Conservation (phyloP, 106 monocot genomes). For the Ottelia alismoides region DNA sequence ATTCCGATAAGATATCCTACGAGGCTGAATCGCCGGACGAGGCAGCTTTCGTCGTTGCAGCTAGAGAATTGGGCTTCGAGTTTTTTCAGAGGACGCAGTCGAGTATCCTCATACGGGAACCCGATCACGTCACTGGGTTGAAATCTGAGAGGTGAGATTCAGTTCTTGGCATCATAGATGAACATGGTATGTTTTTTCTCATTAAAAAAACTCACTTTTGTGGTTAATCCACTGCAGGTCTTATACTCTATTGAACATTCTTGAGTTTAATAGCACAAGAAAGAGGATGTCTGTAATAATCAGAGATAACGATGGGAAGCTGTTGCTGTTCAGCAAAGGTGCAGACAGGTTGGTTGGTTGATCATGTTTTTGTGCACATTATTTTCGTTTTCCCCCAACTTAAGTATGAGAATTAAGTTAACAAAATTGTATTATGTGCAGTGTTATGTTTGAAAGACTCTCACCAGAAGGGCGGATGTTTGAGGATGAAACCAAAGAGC, state of each 20-base stretch:
- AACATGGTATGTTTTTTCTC: too few species aligned
- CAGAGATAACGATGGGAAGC: conserved; percentile 8
- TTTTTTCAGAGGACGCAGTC: conserved; percentile 77
- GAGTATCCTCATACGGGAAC: conserved; percentile 47
- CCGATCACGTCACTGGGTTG: conserved; percentile 26
- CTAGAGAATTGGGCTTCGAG: conserved; percentile 82
- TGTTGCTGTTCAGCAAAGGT: conserved; percentile 16
- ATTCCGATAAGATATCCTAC: conserved; percentile 43
- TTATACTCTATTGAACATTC: conserved; percentile 13
- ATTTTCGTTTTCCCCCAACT: too few species aligned
- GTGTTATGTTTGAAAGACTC: conserved; percentile 50
- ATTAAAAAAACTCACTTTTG: too few species aligned
- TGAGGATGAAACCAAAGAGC: conserved; percentile 27
- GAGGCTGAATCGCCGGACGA: conserved; percentile 99
- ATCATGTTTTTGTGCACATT: too few species aligned
- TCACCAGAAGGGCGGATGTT: conserved; percentile 29
- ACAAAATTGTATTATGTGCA: too few species aligned
- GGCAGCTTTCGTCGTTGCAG: conserved; percentile 92
- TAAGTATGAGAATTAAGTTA: too few species aligned
- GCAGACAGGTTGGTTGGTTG: conserved; percentile 13
- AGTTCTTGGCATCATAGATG: too few species aligned
- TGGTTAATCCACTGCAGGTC: conserved; percentile 4
- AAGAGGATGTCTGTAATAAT: conserved; percentile 22
- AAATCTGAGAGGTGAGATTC: conserved; percentile 5
- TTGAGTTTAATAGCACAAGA: conserved; percentile 16